These are phyloP conservation scores for Verbascum thapsus DNA, from an alignment of 257 asterid species.

Conservation along the genomic window DNA sequence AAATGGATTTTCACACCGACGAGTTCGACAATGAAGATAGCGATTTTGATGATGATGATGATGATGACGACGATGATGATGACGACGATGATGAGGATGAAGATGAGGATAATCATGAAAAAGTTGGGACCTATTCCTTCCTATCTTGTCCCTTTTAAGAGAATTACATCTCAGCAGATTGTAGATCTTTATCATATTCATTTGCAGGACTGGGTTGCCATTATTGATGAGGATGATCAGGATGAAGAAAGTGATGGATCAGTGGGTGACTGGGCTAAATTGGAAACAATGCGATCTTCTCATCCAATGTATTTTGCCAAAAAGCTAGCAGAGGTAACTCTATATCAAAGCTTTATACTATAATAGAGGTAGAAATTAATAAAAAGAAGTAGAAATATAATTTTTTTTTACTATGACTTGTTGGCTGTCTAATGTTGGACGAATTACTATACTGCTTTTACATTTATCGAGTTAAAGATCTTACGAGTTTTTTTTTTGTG, in stretches of 20 bases:
- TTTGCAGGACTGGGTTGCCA: slow-evolving; percentile 85
- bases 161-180: slow-evolving; percentile 21
- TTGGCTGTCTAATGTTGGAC: background rate
- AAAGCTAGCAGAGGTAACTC: slow-evolving; percentile 75
- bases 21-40: slow-evolving; percentile 73
- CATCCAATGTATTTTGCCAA: slow-evolving; percentile 96
- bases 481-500: slow-evolving; percentile 14
- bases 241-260: slow-evolving; percentile 82
- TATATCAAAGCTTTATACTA: slow-evolving; percentile 10
- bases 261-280: slow-evolving; percentile 91
- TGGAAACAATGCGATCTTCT: slow-evolving; percentile 93
- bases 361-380: slow-evolving; percentile 1
- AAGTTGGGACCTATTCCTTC: slow-evolving; percentile 44
- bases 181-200: slow-evolving; percentile 33
- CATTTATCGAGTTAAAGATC: background rate
- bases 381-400: slow-evolving; percentile 14
- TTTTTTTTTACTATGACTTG: slow-evolving; percentile 25
- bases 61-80: slow-evolving; percentile 54
- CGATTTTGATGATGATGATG: slow-evolving; percentile 71
- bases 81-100: slow-evolving; percentile 56
- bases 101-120: slow-evolving; percentile 43
- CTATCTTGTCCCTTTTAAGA: slow-evolving; percentile 23
- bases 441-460: background rate
- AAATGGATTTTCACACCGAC: slow-evolving; percentile 63
- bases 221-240: slow-evolving; percentile 76